phyloP scores from a whole-genome alignment of 208 protist genomes.

The Tritrichomonas foetus region DNA sequence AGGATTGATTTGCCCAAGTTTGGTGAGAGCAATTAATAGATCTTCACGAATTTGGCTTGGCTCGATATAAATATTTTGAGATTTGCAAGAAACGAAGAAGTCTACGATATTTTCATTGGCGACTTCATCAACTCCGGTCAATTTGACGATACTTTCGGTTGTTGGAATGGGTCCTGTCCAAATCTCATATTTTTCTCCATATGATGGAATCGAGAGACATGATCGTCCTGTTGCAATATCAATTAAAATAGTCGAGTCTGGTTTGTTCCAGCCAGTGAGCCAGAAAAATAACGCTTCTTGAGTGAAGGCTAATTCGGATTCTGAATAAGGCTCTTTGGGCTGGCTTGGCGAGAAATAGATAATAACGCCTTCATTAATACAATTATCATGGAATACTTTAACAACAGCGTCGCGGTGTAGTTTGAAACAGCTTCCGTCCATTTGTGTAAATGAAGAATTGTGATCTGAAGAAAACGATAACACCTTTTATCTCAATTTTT shows the following conservation, averaged over 20 bases:
- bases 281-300: conserved; percentile 24
- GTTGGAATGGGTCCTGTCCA: conserved; percentile 20
- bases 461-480: too few species aligned
- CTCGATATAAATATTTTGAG: too few species aligned
- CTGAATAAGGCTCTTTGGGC: not conserved
- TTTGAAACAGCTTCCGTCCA: not conserved
- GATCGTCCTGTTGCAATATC: not conserved
- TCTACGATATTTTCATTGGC: not conserved
- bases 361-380: not conserved
- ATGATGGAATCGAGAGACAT: not conserved
- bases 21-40: not conserved
- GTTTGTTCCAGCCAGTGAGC: not conserved
- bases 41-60: too few species aligned
- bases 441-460: not conserved
- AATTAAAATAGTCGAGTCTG: not conserved
- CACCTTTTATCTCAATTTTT: too few species aligned
- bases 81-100: too few species aligned
- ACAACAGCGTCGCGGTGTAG: not conserved
- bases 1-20: not conserved
- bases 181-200: conserved; percentile 23
- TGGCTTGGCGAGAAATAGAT: not conserved
- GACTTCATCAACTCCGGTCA: not conserved
- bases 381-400: not conserved
- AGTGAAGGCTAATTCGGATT: not conserved
- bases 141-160: not conserved